Base-by-base conservation (phyloP, 2,329 filamentous ascomycete genomes). In the Aspergillus aculeatus region DNA sequence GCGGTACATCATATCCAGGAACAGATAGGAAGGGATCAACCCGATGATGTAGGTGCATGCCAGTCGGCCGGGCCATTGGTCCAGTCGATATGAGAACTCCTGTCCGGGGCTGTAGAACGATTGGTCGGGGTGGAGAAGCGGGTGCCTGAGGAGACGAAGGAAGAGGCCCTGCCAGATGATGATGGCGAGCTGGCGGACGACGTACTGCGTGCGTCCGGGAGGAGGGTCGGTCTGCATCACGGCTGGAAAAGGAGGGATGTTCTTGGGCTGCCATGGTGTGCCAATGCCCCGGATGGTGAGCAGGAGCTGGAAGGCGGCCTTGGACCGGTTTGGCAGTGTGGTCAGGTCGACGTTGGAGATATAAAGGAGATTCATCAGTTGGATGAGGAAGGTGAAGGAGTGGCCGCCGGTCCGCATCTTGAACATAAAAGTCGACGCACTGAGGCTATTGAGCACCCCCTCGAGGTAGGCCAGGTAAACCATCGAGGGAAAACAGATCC, bases 261-360 rank as follows among this genome's bases (percentile, higher is more conserved):
- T 67, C 53, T 66, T 72, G 10, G 57, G 59, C 12, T 69, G 63
- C 55, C 68, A 63, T 23, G 62, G 54, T 3, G 68, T 71, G 10
- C 60, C 58, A 4, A 72, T 51, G 1, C 64, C 70, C 11, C 69
- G 66, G 3, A 58, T 35, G 23, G 56, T 60, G 5, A 60, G 44
- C 9, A 69, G 21, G 0, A 65, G 14, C 9, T 52, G 31, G 10
- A 24, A 31, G 1, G 56, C 56, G 21, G 24, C 24, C n/a, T n/a
- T n/a, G 5, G 47, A 16, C 47, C 38, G 26, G 38, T 12, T 23
- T 5, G 14, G 38, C 14, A 47, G 23, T 19, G 19, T 31, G 5
- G 32, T 35, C 3, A 57, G 19, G 11, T 57, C 56, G 21, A 26
- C 35, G 35, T 21, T 23, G 23, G 35, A 35, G 26, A 57, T 4